Evolutionary conservation across 495 filamentous ascomycete genomes (phyloP).

Genomic region (Aspergillus olivimuriae): DNA sequence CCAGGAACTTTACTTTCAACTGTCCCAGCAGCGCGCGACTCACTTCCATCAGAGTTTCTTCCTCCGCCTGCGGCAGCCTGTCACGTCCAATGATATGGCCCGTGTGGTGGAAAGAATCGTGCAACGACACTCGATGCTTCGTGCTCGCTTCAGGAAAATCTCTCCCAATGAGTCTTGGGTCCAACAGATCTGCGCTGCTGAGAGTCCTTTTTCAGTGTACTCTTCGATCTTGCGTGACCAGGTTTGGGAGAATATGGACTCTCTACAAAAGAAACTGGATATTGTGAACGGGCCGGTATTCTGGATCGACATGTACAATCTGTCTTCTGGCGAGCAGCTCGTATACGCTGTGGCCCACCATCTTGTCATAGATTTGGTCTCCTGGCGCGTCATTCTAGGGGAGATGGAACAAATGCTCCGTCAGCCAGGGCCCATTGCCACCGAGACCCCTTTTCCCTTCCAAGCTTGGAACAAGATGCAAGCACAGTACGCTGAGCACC

Average conservation of each 20-base stretch:
- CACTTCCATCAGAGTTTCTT: slow-evolving; percentile 60
- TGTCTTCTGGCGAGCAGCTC: too few relatives aligned
- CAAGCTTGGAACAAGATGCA: slow-evolving; percentile 2
- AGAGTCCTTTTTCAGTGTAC: too few relatives aligned
- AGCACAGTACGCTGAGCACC: not conserved
- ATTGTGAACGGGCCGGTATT: too few relatives aligned
- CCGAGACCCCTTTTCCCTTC: too few relatives aligned
- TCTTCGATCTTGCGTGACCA: too few relatives aligned
- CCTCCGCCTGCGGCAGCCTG: slow-evolving; percentile 39
- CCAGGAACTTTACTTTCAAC: slow-evolving; percentile 55
- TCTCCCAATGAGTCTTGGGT: too few relatives aligned
- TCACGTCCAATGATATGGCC: slow-evolving; percentile 34
- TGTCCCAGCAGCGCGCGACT: slow-evolving; percentile 30
- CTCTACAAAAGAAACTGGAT: too few relatives aligned
- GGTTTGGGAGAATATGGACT: too few relatives aligned
- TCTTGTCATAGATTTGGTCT: slow-evolving; percentile 7
- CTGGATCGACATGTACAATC: too few relatives aligned
- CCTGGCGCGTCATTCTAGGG: slow-evolving; percentile 6
- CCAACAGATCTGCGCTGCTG: too few relatives aligned
- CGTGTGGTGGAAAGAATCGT: slow-evolving; percentile 44
- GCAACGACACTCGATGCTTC: slow-evolving; percentile 54
- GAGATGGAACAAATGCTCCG: slow-evolving; percentile 1
- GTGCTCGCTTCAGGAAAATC: slow-evolving; percentile 57
- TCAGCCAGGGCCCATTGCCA: too few relatives aligned
- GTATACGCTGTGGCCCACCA: slow-evolving; percentile 6